Conservation (phyloP, 257 asterid genomes). For the Solanum ossicruentum region DNA sequence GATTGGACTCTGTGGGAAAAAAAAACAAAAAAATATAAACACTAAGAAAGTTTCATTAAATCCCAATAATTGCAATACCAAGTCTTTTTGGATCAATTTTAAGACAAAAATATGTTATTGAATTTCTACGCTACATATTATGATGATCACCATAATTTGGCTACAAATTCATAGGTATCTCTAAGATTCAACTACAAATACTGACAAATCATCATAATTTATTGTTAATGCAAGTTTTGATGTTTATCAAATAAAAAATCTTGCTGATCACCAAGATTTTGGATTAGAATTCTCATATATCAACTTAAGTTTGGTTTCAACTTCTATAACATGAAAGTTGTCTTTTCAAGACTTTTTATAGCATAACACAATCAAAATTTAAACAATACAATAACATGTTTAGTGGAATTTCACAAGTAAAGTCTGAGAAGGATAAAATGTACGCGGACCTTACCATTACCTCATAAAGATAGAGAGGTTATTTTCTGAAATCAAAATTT, state of each 20-base stretch:
- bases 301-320: neutral
- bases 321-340: neutral
- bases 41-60: neutral
- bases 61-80: neutral
- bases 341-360: neutral
- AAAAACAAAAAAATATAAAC: neutral
- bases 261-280: neutral
- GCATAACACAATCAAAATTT: neutral
- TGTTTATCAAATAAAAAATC: neutral
- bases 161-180: neutral
- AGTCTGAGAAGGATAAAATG: rapidly evolving
- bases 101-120: neutral
- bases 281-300: too few relatives aligned
- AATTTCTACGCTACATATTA: neutral
- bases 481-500: too few relatives aligned
- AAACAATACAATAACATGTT: neutral
- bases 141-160: neutral
- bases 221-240: neutral
- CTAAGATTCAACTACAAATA: neutral
- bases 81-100: neutral
- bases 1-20: neutral
- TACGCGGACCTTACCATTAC: too few relatives aligned
- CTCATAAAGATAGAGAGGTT: too few relatives aligned
- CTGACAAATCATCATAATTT: neutral
- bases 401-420: too few relatives aligned